Percentiles rank a stretch among this genome's conserved stretches.
These are phyloP conservation scores for Lachancea waltii DNA, from an alignment of 805 yeast species.

Conservation along the genomic window DNA sequence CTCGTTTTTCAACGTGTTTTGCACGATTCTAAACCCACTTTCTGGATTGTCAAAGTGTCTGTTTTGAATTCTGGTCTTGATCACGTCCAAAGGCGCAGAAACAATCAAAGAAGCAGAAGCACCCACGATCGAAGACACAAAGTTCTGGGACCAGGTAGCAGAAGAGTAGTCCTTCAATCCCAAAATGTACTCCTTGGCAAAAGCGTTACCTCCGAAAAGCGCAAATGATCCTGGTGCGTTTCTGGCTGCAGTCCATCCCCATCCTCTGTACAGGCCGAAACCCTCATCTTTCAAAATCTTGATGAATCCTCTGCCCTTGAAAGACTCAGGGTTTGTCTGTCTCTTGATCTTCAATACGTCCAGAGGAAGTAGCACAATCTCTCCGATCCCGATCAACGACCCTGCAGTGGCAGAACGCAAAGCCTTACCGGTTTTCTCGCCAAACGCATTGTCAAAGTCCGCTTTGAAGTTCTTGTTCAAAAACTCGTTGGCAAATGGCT, in stretches of 20 bases:
- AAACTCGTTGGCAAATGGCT: constrained; percentile 95
- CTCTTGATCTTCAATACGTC: constrained; percentile 97
- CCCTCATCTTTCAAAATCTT: constrained; percentile 88
- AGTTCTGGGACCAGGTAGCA: constrained; percentile 95
- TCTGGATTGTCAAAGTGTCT: constrained; percentile 93
- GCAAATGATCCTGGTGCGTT: constrained; percentile 99
- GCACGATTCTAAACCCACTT: constrained; percentile 84
- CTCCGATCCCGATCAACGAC: constrained; percentile 95
- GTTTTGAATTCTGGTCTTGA: constrained; percentile 97
- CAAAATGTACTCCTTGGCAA: constrained; percentile 92
- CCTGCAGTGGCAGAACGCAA: constrained; percentile 96
- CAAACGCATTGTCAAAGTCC: constrained; percentile 69
- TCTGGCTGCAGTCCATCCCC: constrained; percentile 99
- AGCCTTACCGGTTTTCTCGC: constrained; percentile 96
- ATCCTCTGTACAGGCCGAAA: constrained; percentile 87
- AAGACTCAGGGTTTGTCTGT: constrained; percentile 99
- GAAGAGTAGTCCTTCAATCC: constrained; percentile 78
- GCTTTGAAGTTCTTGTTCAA: constrained; percentile 66
- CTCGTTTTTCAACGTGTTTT: constrained; percentile 88
- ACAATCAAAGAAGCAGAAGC: constrained; percentile 96
- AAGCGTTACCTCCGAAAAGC: constrained; percentile 96
- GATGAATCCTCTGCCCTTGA: constrained; percentile 94
- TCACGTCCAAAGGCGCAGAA: constrained; percentile 95
- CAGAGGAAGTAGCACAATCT: constrained; percentile 87
- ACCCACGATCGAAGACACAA: constrained; percentile 89